A percentile compares a stretch with the other conserved stretches of the same genome.
phyloP scores from a whole-genome alignment of 257 asterid genomes.

The Cruciata laevipes region DNA sequence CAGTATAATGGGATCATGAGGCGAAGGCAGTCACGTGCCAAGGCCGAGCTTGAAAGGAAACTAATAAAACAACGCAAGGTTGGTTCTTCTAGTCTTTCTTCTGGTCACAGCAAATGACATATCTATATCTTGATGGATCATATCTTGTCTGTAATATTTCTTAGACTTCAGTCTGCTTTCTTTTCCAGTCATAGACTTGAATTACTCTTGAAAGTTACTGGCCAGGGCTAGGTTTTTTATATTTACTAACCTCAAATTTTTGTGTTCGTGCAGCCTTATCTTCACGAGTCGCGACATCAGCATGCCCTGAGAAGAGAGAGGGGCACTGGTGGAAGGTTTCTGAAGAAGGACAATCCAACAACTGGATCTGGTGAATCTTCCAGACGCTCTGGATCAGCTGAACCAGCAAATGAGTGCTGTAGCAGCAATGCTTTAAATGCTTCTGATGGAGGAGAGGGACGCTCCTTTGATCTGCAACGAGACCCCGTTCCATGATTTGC shows the following conservation, averaged over 20 bases:
- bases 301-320: constrained; percentile 83
- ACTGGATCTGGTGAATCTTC: constrained; percentile 36
- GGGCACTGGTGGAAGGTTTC: constrained; percentile 83
- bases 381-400: constrained; percentile 31
- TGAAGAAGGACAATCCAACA: constrained; percentile 43
- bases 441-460: constrained; percentile 20
- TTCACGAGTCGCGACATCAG: constrained; percentile 89
- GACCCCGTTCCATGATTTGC: neutral
- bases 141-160: neutral
- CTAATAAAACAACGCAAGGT: constrained; percentile 78
- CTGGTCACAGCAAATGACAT: neutral
- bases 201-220: neutral
- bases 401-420: constrained; percentile 20
- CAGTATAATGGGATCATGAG: constrained; percentile 79
- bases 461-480: constrained; percentile 24
- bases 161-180: neutral
- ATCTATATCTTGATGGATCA: neutral
- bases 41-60: constrained; percentile 84
- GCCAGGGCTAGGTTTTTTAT: no score
- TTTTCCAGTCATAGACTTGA: neutral
- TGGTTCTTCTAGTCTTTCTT: neutral
- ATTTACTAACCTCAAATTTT: no score
- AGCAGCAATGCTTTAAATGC: neutral
- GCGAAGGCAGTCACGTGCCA: constrained; percentile 85
- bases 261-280: constrained; percentile 53